Percentiles rank a stretch among this genome's conserved stretches.
Evolutionary conservation across 129 eudicot species (phyloP).

Genomic region (Chrysanthemum lavandulifolium): DNA sequence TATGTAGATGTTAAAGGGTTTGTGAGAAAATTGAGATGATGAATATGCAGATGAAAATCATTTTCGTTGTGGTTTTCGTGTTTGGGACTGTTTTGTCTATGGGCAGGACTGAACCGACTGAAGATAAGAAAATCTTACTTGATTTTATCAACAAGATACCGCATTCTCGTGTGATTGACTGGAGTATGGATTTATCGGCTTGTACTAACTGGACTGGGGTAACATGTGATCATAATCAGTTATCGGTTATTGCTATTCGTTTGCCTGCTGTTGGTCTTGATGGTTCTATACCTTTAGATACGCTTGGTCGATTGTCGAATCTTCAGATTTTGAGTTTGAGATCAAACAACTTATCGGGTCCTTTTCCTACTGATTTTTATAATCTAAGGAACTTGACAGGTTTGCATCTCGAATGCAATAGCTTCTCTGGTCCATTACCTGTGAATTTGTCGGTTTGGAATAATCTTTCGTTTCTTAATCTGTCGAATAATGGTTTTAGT

Average conservation of each 20-base stretch:
- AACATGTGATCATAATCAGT: conserved; percentile 64
- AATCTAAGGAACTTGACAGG: conserved; percentile 55
- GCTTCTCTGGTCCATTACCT: conserved; percentile 71
- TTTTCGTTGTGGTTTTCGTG: conserved; percentile 33
- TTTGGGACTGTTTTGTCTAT: conserved; percentile 31
- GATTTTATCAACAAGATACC: conserved; percentile 49
- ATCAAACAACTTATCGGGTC: conserved; percentile 62
- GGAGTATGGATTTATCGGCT: conserved; percentile 61
- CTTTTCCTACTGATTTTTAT: conserved; percentile 71
- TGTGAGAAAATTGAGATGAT: conserved; percentile 17
- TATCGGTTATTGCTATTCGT: conserved; percentile 66
- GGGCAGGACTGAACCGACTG: conserved; percentile 55
- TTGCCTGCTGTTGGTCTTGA: conserved; percentile 68
- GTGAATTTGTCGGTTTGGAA: conserved; percentile 63
- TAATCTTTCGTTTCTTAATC: conserved; percentile 52
- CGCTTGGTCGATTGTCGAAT: conserved; percentile 59
- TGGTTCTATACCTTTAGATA: conserved; percentile 59
- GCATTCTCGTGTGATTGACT: conserved; percentile 53
- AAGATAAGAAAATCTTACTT: conserved; percentile 75
- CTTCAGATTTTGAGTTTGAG: conserved; percentile 81
- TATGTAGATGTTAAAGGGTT: conserved; percentile 22
- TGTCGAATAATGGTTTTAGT: conserved; percentile 65
- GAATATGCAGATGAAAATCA: conserved; percentile 25
- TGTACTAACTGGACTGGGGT: conserved; percentile 83
- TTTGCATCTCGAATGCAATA: conserved; percentile 65